Evolutionary conservation across 2,329 filamentous ascomycete genomes (phyloP).

Genomic region (Metarhizium sp.): DNA sequence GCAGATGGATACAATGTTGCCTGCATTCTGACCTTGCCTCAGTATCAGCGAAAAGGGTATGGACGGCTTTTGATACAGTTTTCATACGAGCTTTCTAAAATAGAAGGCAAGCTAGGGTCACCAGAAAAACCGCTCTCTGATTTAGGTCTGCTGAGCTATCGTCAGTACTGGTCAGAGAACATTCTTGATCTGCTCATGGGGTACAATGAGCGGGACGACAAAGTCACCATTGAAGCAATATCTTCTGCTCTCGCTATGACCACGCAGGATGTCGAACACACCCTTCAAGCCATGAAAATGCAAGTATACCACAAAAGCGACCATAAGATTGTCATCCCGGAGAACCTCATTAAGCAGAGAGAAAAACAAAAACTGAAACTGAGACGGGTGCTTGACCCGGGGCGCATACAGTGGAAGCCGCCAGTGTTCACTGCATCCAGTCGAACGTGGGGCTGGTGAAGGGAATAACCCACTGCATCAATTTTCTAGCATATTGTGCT

Average conservation of each 20-base stretch:
- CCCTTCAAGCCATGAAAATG: constrained; percentile 88
- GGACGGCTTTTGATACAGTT: constrained; percentile 92
- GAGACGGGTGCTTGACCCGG: constrained; percentile 66
- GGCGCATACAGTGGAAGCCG: constrained; percentile 85
- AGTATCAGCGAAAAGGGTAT: constrained; percentile 92
- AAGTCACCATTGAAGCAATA: constrained; percentile 78
- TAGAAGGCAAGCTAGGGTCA: constrained; percentile 89
- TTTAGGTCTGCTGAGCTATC: constrained; percentile 84
- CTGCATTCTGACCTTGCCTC: constrained; percentile 92
- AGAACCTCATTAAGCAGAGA: constrained; percentile 68
- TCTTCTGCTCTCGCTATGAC: constrained; percentile 82
- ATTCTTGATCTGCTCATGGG: constrained; percentile 81
- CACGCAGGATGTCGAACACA: constrained; percentile 93
- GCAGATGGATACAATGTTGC: constrained; percentile 96
- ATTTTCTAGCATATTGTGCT: neutral
- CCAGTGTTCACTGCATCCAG: constrained; percentile 86
- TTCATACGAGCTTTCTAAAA: constrained; percentile 91
- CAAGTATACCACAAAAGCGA: constrained; percentile 92
- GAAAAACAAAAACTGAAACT: constrained; percentile 75
- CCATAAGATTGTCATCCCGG: constrained; percentile 89
- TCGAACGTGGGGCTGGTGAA: constrained; percentile 90
- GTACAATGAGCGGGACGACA: constrained; percentile 56
- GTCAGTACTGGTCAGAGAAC: constrained; percentile 96
- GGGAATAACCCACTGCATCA: neutral
- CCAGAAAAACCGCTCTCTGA: constrained; percentile 96